Evolutionary conservation across 1,139 yeast species (phyloP).

Genomic region (Pichia terricola): DNA sequence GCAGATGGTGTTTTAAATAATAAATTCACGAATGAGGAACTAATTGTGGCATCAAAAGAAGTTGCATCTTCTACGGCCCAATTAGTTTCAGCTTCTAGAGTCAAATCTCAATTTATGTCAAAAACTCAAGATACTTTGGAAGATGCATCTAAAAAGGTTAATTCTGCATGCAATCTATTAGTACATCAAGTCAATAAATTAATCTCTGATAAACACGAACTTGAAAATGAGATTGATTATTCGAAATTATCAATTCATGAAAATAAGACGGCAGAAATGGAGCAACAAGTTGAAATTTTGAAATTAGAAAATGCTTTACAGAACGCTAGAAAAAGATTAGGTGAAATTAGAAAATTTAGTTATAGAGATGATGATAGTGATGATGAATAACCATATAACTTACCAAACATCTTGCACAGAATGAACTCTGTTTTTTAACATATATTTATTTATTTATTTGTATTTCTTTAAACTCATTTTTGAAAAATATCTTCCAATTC

Average conservation of each 20-base stretch:
- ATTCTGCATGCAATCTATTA: slow-evolving; percentile 62
- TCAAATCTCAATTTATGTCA: slow-evolving; percentile 70
- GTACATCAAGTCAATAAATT: slow-evolving; percentile 46
- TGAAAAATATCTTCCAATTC: not conserved
- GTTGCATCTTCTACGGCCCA: slow-evolving; percentile 93
- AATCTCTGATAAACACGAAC: slow-evolving; percentile 16
- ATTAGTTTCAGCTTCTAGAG: slow-evolving; percentile 86
- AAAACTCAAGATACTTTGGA: slow-evolving; percentile 72
- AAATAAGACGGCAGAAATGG: slow-evolving; percentile 84
- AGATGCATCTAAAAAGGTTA: slow-evolving; percentile 57
- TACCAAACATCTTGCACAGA: not conserved
- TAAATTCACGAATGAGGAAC: slow-evolving; percentile 64
- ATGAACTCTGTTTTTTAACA: not conserved
- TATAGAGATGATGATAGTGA: slow-evolving; percentile 56
- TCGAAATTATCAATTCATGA: slow-evolving; percentile 67
- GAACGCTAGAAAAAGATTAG: slow-evolving; percentile 70
- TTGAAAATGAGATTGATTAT: slow-evolving; percentile 47
- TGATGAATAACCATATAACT: slow-evolving; percentile 17
- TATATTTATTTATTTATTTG: not conserved
- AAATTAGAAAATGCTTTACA: slow-evolving; percentile 67
- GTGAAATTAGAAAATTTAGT: slow-evolving; percentile 75
- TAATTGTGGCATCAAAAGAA: slow-evolving; percentile 84
- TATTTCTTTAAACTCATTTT: not conserved
- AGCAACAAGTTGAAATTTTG: slow-evolving; percentile 84
- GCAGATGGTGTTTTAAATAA: slow-evolving; percentile 73